Evolutionary conservation across 2,329 filamentous ascomycete genomes (phyloP), one percentile per base, ranked within the genome.

Genomic region (Cercospora sp.): DNA sequence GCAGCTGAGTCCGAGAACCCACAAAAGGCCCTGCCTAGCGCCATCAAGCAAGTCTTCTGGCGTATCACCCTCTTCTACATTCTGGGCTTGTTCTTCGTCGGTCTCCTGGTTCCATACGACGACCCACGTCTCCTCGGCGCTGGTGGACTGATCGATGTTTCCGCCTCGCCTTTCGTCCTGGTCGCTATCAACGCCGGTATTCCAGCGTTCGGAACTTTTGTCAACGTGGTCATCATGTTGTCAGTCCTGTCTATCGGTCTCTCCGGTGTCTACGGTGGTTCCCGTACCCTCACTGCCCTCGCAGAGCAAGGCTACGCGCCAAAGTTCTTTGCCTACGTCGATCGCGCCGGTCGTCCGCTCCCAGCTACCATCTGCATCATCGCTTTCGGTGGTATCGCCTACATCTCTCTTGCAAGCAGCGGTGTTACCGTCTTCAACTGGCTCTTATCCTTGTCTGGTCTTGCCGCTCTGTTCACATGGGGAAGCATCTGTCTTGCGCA

Each of bases 1-100:
- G 91, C 91, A 1, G 91, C 91, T 33, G 91, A 94, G 78, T 91
- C 91, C 1, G 88, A 86, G n/a, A 92, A 93, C 75, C 91, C 91
- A 3, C 86, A 90, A 67, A 92, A 95, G 77, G 91, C 90, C 1
- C 84, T 97, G 0, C 94, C 94, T 0, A 93, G 89, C 0, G 94
- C 94, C 12, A 89, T 96, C 75, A 97, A 96, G 81, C 93, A 97
- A 78, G 93, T 97, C 23, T 97, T 97, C 80, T 97, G 94, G 93
- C 90, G 94, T 75, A 97, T 97, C 76, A 88, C 89, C 3, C 85
- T 96, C 51, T 97, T 97, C 82, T 97, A 97, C 81, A 85, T 97
- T 60, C 88, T 96, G 36, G 91, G 91, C 0, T 85, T 97, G 10
- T 88, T 88, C 4, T 82, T 97, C 3, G 88, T 97, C 66, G 93